Base-by-base conservation (phyloP, 768 basidiomycete species). In the Pisolithus tinctorius region DNA sequence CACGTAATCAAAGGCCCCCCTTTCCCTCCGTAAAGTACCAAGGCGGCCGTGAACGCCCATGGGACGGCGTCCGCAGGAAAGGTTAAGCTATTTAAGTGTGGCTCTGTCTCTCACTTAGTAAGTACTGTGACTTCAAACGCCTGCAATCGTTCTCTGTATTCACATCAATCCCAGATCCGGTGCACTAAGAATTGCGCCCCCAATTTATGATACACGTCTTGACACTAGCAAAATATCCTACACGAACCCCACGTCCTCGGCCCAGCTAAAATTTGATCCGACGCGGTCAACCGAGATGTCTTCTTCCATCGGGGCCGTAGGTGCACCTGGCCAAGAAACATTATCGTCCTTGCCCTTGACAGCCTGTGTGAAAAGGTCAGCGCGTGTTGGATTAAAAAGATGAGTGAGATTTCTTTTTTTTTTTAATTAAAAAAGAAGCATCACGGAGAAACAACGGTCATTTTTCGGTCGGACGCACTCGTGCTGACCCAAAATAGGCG, bases 331-430 rank as follows among this genome's bases (percentile, higher is more conserved):
- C 30, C 30, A 17, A 9, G 65, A 63, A 0, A 60, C 25, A 1
- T 53, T 14, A 17, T 65, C 65, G 20, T 67, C 66, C 47, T 63
- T 67, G 44, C 61, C 57, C 31, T 62, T 69, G 20, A 67, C 36
- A 10, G 67, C 67, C 66, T 67, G 23, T 1, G 34, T 14, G 13
- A 30, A 16, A 13, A 10, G 43, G 43, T 45, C 26, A 45, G 23
- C 27, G 11, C 10, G 25, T 11, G 14, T 30, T 16, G 3, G 7
- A 11, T 27, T 27, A 45, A 14, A 8, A 4, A 45, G 4, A 16
- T 4, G 25, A 5, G 5, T n/a, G n/a, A n/a, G n/a, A n/a, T n/a
- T n/a, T n/a, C n/a, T n/a, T 11, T 6, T 26, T 20, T 42, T 23
- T 11, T 9, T 23, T 27, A 14, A 20, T 20, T 20, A 1, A 43